Evolutionary conservation across 2,329 filamentous ascomycete species (phyloP).

Genomic region (Pseudogymnoascus sp.): DNA sequence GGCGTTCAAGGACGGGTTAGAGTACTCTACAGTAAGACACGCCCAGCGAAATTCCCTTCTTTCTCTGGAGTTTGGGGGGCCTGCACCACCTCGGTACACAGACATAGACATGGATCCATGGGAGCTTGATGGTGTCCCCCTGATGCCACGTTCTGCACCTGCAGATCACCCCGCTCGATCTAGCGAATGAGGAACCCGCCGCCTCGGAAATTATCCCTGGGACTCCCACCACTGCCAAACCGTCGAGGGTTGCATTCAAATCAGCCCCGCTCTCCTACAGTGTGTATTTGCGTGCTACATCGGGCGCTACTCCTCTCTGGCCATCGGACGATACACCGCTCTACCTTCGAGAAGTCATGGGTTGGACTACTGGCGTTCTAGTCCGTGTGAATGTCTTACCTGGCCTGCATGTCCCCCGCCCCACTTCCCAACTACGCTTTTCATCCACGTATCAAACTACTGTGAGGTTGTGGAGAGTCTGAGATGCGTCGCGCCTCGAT

Average conservation of each 20-base stretch:
- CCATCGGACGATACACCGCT: neutral
- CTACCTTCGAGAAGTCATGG: conserved; percentile 4
- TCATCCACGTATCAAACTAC: conserved; percentile 1
- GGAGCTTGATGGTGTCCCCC: conserved; percentile 5
- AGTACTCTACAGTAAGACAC: neutral
- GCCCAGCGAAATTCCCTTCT: neutral
- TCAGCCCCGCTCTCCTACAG: neutral
- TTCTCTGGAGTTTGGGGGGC: neutral
- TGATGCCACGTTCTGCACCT: conserved; percentile 7
- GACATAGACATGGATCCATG: neutral
- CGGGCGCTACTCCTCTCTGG: neutral
- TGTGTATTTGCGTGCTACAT: neutral
- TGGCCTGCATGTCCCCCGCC: neutral
- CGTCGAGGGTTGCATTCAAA: neutral
- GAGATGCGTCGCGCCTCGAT: neutral
- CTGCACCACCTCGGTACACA: neutral
- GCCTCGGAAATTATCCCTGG: conserved; percentile 3
- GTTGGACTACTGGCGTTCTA: neutral
- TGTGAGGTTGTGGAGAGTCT: neutral
- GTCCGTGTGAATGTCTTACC: neutral
- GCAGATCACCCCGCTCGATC: conserved; percentile 4
- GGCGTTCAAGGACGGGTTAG: neutral
- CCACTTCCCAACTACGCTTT: neutral
- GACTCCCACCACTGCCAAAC: conserved; percentile 1
- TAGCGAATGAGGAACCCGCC: conserved; percentile 4